Evolutionary conservation across 2,329 filamentous ascomycete genomes (phyloP).

Genomic region (Trichoderma atrobrunneum): DNA sequence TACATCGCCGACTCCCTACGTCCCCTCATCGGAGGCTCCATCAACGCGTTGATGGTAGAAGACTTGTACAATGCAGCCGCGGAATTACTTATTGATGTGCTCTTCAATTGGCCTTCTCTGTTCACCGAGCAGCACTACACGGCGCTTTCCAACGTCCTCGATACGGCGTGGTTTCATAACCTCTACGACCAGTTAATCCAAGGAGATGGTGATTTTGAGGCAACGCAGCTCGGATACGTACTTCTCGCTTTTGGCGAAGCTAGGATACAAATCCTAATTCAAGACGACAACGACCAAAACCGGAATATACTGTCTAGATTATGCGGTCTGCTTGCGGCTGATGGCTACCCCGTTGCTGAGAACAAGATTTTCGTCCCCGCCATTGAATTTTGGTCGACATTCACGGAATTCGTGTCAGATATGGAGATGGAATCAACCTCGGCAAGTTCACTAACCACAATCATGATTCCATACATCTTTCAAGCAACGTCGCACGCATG

Average conservation of each 20-base stretch:
- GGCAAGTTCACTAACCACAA: slow-evolving; percentile 49
- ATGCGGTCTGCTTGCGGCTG: slow-evolving; percentile 62
- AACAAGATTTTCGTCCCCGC: slow-evolving; percentile 72
- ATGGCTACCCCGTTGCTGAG: slow-evolving; percentile 67
- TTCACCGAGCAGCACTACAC: slow-evolving; percentile 58
- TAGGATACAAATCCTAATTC: slow-evolving; percentile 58
- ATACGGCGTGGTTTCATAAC: slow-evolving; percentile 56
- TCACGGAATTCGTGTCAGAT: slow-evolving; percentile 66
- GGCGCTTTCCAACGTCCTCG: slow-evolving; percentile 57
- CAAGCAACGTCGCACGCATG: slow-evolving; percentile 65
- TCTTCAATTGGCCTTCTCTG: slow-evolving; percentile 64
- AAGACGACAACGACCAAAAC: slow-evolving; percentile 48
- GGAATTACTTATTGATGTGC: slow-evolving; percentile 62
- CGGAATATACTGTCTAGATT: slow-evolving; percentile 56
- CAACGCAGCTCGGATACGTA: slow-evolving; percentile 63
- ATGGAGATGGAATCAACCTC: slow-evolving; percentile 45
- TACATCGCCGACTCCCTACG: slow-evolving; percentile 59
- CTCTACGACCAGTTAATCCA: slow-evolving; percentile 54
- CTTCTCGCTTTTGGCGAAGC: slow-evolving; percentile 68
- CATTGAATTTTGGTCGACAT: slow-evolving; percentile 79
- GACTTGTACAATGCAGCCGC: slow-evolving; percentile 58
- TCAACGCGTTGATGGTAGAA: slow-evolving; percentile 59
- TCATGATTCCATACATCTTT: slow-evolving; percentile 58
- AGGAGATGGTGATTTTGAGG: slow-evolving; percentile 63
- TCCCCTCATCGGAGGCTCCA: slow-evolving; percentile 56